These are phyloP conservation scores for Odonthalia washingtoniensis DNA, from an alignment of 31 red algal genomes.

Conservation along the genomic window DNA sequence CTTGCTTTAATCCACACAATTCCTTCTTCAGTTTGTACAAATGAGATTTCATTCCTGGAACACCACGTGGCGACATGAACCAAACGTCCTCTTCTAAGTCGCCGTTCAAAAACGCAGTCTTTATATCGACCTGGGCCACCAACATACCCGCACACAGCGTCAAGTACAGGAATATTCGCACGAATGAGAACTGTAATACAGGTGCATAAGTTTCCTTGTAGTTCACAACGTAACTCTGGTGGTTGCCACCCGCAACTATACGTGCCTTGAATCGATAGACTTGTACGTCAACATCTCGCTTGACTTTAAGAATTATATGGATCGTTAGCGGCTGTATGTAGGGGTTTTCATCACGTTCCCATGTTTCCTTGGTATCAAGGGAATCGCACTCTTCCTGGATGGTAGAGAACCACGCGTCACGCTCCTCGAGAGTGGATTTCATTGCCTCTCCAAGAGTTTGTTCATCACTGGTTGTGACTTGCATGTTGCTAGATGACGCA, in stretches of 20 bases:
- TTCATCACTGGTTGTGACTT: slow-evolving; percentile 22
- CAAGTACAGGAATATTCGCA: slow-evolving; percentile 17
- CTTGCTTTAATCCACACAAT: neutral
- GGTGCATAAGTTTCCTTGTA: slow-evolving; percentile 19
- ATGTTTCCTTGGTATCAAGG: slow-evolving; percentile 8
- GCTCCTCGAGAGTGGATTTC: neutral
- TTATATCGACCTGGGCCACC: neutral
- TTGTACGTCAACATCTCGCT: slow-evolving; percentile 1
- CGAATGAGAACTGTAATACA: slow-evolving; percentile 24
- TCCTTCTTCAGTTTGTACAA: neutral
- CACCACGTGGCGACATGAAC: slow-evolving; percentile 1
- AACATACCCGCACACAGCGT: neutral
- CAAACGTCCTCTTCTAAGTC: neutral
- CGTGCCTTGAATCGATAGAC: slow-evolving; percentile 20
- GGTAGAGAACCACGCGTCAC: neutral
- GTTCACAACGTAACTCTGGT: slow-evolving; percentile 11
- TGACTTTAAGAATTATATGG: slow-evolving; percentile 37
- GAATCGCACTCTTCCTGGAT: neutral
- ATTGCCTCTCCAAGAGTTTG: slow-evolving; percentile 14
- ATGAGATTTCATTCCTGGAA: neutral
- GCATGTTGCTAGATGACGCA: neutral
- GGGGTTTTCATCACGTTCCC: neutral
- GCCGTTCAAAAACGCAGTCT: slow-evolving; percentile 19
- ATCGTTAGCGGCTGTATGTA: slow-evolving; percentile 7
- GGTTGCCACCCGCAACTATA: slow-evolving; percentile 29